Evolutionary conservation across 2,329 filamentous ascomycete species (phyloP).

Genomic region (Aspergillus aculeatus): DNA sequence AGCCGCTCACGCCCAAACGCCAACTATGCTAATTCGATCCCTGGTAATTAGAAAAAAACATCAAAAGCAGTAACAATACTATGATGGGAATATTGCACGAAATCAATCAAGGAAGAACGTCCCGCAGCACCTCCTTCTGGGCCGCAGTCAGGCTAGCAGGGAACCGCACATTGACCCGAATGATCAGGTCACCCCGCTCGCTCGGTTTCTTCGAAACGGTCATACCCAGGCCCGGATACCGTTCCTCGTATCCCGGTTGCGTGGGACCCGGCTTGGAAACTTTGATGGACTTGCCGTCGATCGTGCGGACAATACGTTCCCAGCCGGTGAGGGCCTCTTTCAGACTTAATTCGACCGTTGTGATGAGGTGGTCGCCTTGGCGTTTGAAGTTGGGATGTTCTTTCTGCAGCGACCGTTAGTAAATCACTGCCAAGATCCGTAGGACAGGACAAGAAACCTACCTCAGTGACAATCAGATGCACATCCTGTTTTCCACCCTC

Average conservation of each 20-base stretch:
- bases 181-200: constrained; percentile 80
- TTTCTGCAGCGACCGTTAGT: constrained; percentile 65
- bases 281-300: constrained; percentile 81
- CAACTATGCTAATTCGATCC: constrained; percentile 21
- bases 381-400: constrained; percentile 79
- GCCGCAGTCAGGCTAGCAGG: constrained; percentile 70
- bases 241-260: constrained; percentile 75
- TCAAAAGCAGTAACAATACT: background rate
- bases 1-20: constrained; percentile 27
- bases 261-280: constrained; percentile 82
- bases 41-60: constrained; percentile 1
- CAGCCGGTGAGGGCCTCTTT: constrained; percentile 96
- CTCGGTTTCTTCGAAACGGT: constrained; percentile 85
- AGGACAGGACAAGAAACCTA: constrained; percentile 47
- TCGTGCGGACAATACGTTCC: constrained; percentile 86
- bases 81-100: background rate
- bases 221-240: constrained; percentile 87
- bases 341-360: constrained; percentile 75
- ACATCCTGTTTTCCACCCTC: constrained; percentile 94
- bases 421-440: background rate
- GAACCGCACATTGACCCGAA: constrained; percentile 92
- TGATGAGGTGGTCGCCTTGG: constrained; percentile 81
- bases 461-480: constrained; percentile 92
- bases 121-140: constrained; percentile 78
- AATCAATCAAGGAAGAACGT: constrained; percentile 61